phyloP scores from a whole-genome alignment of 2,329 filamentous ascomycete species.

The Arthrinium puccinioides region DNA sequence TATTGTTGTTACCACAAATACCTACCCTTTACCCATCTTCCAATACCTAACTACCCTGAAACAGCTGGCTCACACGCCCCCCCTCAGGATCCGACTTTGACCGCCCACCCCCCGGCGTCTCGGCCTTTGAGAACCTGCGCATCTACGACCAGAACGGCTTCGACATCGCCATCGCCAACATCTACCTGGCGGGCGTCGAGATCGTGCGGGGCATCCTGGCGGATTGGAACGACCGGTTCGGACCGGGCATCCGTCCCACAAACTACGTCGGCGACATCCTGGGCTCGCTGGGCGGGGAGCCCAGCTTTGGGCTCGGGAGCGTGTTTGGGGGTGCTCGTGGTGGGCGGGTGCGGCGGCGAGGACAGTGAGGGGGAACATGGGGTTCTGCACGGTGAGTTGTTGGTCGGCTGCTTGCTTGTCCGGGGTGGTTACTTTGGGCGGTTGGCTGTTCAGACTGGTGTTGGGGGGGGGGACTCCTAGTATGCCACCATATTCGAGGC shows the following conservation, averaged over 20 bases:
- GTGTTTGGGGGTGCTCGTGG: slow-evolving; percentile 8
- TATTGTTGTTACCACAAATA: neutral
- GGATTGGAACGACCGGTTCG: slow-evolving; percentile 54
- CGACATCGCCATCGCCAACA: slow-evolving; percentile 54
- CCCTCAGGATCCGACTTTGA: slow-evolving; percentile 58
- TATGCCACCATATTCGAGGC: no score
- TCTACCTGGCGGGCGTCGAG: slow-evolving; percentile 58
- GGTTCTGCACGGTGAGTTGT: no score
- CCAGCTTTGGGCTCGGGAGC: slow-evolving; percentile 56
- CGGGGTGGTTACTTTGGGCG: no score
- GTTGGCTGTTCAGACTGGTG: no score
- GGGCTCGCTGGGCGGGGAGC: slow-evolving; percentile 56
- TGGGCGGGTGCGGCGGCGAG: no score
- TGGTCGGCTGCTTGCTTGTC: no score
- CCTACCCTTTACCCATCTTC: neutral
- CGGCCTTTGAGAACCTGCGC: slow-evolving; percentile 52
- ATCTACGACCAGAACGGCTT: slow-evolving; percentile 57
- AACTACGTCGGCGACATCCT: slow-evolving; percentile 71
- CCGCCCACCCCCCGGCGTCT: slow-evolving; percentile 52
- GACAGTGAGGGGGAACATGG: no score
- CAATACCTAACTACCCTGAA: neutral
- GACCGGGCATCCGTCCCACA: slow-evolving; percentile 44
- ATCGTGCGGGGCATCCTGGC: slow-evolving; percentile 57
- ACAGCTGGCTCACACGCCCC: neutral
- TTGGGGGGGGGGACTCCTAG: no score